Evolutionary conservation across 2,329 filamentous ascomycete genomes (phyloP).

Genomic region (Phaeosphaeria sp.): DNA sequence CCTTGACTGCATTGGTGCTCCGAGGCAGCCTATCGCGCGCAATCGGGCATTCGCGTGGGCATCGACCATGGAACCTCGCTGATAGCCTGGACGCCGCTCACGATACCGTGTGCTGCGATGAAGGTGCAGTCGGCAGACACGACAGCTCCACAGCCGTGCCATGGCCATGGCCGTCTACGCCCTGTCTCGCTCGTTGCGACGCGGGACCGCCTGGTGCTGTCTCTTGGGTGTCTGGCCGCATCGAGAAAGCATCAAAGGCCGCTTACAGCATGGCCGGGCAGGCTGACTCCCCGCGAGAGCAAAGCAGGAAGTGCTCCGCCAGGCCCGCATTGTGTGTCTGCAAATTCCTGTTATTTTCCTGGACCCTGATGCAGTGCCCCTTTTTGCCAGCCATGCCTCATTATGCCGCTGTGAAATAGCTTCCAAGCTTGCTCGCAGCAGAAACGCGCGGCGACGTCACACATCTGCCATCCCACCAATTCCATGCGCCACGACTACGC

Average conservation of each 20-base stretch:
- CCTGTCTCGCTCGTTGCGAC: no score
- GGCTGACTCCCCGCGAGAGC: constrained; percentile 5
- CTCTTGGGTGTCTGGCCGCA: constrained; percentile 6
- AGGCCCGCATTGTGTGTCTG: background rate
- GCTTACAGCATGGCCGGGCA: background rate
- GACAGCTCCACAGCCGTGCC: background rate
- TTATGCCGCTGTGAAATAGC: constrained; percentile 17
- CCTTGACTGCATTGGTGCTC: background rate
- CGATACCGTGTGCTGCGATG: no score
- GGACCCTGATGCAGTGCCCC: background rate
- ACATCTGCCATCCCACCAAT: no score
- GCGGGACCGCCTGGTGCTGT: background rate
- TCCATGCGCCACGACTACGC: constrained; percentile 7
- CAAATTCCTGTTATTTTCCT: constrained; percentile 1
- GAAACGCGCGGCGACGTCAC: constrained; percentile 22
- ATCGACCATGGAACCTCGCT: background rate
- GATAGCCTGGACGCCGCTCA: no score
- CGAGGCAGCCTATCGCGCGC: background rate
- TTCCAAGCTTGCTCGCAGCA: background rate
- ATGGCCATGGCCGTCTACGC: no score
- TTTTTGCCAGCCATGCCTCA: constrained; percentile 6
- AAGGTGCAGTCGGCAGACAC: background rate
- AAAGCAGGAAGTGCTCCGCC: constrained; percentile 17
- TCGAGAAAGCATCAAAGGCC: constrained; percentile 9
- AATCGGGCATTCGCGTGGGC: background rate